Evolutionary conservation across 768 basidiomycete genomes (phyloP), one percentile per base, ranked within the genome.

Genomic region (Calocybe gangraenosa): DNA sequence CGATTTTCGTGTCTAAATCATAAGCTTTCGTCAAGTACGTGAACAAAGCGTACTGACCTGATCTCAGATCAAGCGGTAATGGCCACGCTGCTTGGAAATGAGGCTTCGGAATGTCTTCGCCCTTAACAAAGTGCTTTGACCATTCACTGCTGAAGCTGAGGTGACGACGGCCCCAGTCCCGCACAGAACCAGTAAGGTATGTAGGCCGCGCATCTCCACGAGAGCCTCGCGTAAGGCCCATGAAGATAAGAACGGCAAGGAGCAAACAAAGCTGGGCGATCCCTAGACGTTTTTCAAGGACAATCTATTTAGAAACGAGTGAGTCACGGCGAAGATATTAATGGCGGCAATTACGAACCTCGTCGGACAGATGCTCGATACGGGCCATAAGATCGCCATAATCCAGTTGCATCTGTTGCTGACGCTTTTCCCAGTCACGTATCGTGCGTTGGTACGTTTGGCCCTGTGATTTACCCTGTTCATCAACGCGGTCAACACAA

Each of bases 231-330:
- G 92, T 93, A 41, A 95, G 72, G 14, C 84, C 80, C 65, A 95
- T 87, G 61, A 96, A 92, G 10, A 92, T 70, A 15, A 95, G 75
- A 8, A 96, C 84, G 0, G 84, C 79, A 2, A 96, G 71, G 4
- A 95, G 73, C 5, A 94, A 73, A 58, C 86, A 82, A 0, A 97
- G 74, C 56, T 98, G 94, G 0, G 87, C 87, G 17, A 96, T 81
- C 2, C 92, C 85, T 0, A 96, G 76, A 2, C 92, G 83, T 56
- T 95, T 93, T 64, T 96, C 94, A 40, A 93, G 74, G 0, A 84
- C 68, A 23, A 96, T 81, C 89, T 95, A 44, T 2, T 14, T 11
- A 47, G 35, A 20, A 42, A 22, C 19, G 9, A 30, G 4, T 13
- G 35, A 14, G 34, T 18, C 23, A 37, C 22, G 10, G 20, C 32